Base-by-base conservation (phyloP, 2,329 filamentous ascomycete genomes). In the Exophiala phaeomuriformis region DNA sequence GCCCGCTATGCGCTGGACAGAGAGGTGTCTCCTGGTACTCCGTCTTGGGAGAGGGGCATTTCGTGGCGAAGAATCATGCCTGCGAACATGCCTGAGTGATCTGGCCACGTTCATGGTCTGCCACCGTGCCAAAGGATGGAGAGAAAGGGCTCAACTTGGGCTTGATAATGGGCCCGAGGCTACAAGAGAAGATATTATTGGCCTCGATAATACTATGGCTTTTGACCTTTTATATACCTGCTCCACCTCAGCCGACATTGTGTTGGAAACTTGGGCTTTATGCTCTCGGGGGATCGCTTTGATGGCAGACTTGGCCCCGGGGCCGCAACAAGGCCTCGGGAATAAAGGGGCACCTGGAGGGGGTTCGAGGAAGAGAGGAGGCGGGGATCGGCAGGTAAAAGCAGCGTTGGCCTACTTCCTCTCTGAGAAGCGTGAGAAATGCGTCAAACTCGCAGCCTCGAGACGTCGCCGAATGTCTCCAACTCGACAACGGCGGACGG, bases 1-100 rank as follows among this genome's bases (percentile, higher is more conserved):
- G n/a, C 60, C 60, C 8, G 60, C 51, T 27, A 62, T 42, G n/a
- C 51, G 60, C 3, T 58, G 54, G 36, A 62, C 41, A 5, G 53
- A 55, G 45, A 62, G 43, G 12, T 45, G 5, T 51, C 57, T 57
- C 33, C 27, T 59, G 40, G 30, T 43, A 3, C 33, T 12, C 4
- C 28, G 10, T 12, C 19, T 28, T 37, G 12, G 28, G 3, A 46
- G 19, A 19, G 51, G 35, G 29, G 42, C 19, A 28, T 5, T 2
- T n/a, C 10, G 42, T 12, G 19, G 7, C 8, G 37, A 41, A 12
- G n/a, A 41, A 37, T 36, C 19, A 35, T 35, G 39, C 19, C 36
- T 7, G 32, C 43, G 42, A 33, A 28, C 4, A 29, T 29, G 28
- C 29, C 19, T 4, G 41, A 36, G 42, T 12, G 28, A 28, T 6